Evolutionary conservation across 768 basidiomycete genomes (phyloP).

Genomic region (Arthromyces matolae): DNA sequence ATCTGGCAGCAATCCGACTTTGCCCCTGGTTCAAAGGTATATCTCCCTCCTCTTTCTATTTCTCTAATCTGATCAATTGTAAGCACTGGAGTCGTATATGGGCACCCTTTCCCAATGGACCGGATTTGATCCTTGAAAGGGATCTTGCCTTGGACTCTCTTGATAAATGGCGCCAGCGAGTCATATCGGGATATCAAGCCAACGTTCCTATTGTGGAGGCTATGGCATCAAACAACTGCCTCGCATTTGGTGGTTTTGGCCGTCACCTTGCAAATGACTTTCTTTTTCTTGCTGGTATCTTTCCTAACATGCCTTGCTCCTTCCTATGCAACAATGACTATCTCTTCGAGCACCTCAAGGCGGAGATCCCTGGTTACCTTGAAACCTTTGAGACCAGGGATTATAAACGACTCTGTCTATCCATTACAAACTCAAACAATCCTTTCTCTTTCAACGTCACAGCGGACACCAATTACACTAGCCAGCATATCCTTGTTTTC

Average conservation of each 20-base stretch:
- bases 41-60: too few species aligned
- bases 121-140: too few species aligned
- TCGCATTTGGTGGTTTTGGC: conserved; percentile 12
- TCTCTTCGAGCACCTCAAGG: not conserved
- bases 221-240: conserved; percentile 3
- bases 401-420: not conserved
- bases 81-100: too few species aligned
- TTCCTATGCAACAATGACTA: not conserved
- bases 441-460: not conserved
- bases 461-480: not conserved
- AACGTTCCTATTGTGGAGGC: conserved; percentile 4
- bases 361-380: not conserved
- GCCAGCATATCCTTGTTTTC: not conserved
- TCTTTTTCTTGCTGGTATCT: not conserved
- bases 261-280: conserved; percentile 15
- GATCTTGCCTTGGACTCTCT: too few species aligned
- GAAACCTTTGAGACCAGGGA: not conserved
- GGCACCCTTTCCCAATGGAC: too few species aligned
- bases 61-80: too few species aligned
- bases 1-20: too few species aligned
- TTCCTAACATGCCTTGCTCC: not conserved
- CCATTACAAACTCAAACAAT: not conserved
- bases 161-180: too few species aligned
- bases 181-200: too few species aligned
- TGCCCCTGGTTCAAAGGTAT: too few species aligned